A percentile compares a stretch with the other conserved stretches of the same genome.
phyloP scores from a whole-genome alignment of 2,329 filamentous ascomycete genomes.

The Talaromyces sp. region DNA sequence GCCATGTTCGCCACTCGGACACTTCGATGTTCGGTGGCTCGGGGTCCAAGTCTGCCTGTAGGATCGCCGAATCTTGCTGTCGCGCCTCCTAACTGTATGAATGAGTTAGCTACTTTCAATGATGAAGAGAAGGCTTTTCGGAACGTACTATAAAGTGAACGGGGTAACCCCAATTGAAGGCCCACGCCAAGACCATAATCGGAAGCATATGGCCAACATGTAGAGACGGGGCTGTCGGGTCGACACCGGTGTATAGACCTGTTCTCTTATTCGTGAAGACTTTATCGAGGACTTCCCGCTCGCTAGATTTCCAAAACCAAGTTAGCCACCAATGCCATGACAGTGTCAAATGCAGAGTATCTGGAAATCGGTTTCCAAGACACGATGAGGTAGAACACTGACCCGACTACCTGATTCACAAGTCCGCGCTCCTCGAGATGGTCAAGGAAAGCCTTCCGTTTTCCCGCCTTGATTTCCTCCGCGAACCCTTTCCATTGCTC shows the following conservation, averaged over 20 bases:
- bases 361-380: background rate
- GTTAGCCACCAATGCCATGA: slow-evolving; percentile 20
- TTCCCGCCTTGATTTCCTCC: slow-evolving; percentile 44
- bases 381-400: background rate
- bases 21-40: slow-evolving; percentile 38
- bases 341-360: background rate
- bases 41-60: slow-evolving; percentile 43
- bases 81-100: slow-evolving; percentile 45
- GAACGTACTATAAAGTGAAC: slow-evolving; percentile 46
- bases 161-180: slow-evolving; percentile 49
- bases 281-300: slow-evolving; percentile 44
- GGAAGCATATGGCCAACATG: slow-evolving; percentile 54
- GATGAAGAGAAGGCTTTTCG: background rate
- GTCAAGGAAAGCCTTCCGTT: slow-evolving; percentile 44
- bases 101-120: background rate
- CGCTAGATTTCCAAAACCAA: slow-evolving; percentile 28
- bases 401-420: slow-evolving; percentile 49
- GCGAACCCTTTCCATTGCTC: slow-evolving; percentile 42
- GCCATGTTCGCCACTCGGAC: slow-evolving; percentile 48
- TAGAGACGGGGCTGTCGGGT: slow-evolving; percentile 51
- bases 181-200: slow-evolving; percentile 52
- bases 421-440: slow-evolving; percentile 49
- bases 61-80: slow-evolving; percentile 50
- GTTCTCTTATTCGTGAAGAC: slow-evolving; percentile 47
- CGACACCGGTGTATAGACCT: slow-evolving; percentile 50